Evolutionary conservation across 208 protist species (phyloP).

Genomic region (Leishmania arabica): DNA sequence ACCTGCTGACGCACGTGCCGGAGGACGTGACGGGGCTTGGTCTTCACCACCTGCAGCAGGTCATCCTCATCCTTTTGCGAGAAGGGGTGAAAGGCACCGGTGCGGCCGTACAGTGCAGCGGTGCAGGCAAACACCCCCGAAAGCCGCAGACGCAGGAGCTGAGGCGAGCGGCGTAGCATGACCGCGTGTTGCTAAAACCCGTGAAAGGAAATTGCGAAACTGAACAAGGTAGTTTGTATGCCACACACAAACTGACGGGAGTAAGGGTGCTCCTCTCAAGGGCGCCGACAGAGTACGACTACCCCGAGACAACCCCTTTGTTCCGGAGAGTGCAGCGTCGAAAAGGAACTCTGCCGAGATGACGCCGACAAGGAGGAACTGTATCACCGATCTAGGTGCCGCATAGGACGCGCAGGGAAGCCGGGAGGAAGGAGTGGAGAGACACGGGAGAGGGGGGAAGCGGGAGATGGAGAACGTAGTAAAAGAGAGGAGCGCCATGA

Average conservation of each 20-base stretch:
- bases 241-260: neutral
- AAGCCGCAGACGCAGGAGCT: slow-evolving; percentile 7
- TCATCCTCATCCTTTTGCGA: slow-evolving; percentile 87
- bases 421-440: neutral
- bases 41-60: slow-evolving; percentile 79
- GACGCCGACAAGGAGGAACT: neutral
- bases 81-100: slow-evolving; percentile 80
- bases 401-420: neutral
- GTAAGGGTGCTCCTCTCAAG: neutral
- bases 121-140: slow-evolving; percentile 13
- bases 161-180: slow-evolving; percentile 19
- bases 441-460: neutral
- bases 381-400: neutral
- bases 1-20: slow-evolving; percentile 89
- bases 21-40: slow-evolving; percentile 87
- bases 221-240: neutral
- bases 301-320: neutral
- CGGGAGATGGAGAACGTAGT: neutral
- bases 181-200: neutral
- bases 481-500: neutral
- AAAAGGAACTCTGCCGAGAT: neutral
- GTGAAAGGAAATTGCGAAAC: neutral
- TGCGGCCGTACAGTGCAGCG: slow-evolving; percentile 3
- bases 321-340: too few species aligned
- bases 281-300: too few species aligned